Conservation (phyloP, 73 alveolate species). For the Tetrahymena thermophila region DNA sequence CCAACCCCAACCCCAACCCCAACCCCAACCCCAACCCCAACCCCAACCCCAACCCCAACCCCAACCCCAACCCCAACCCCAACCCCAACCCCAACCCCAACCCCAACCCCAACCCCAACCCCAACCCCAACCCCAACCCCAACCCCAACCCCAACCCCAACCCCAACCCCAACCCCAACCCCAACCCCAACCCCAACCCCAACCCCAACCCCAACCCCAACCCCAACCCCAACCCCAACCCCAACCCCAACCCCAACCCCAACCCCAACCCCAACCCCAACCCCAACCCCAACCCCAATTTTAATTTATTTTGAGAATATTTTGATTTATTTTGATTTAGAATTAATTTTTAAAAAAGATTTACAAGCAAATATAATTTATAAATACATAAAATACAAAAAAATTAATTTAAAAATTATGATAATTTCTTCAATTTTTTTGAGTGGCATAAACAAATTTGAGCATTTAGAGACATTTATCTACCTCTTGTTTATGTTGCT, state of each 20-base stretch:
- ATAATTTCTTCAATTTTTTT: not conserved
- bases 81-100: too few relatives aligned
- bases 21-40: not conserved
- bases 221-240: too few relatives aligned
- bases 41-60: too few relatives aligned
- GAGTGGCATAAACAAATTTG: not conserved
- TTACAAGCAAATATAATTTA: not conserved
- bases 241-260: too few relatives aligned
- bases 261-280: not conserved
- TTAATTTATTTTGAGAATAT: not conserved
- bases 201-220: too few relatives aligned
- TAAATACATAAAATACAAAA: not conserved
- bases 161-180: too few relatives aligned
- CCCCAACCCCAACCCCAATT: constrained; percentile 2
- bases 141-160: too few relatives aligned
- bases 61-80: too few relatives aligned
- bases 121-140: too few relatives aligned
- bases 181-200: too few relatives aligned
- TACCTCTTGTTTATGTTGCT: not conserved
- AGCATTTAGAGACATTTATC: not conserved
- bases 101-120: too few relatives aligned
- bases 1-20: not conserved
- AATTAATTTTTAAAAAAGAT: not conserved
- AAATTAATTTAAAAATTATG: not conserved
- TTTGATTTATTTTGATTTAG: too few relatives aligned